Percentiles rank a stretch among this genome's conserved stretches.
phyloP scores from a whole-genome alignment of 2,329 filamentous ascomycete genomes.

The Graphilbum sp. region DNA sequence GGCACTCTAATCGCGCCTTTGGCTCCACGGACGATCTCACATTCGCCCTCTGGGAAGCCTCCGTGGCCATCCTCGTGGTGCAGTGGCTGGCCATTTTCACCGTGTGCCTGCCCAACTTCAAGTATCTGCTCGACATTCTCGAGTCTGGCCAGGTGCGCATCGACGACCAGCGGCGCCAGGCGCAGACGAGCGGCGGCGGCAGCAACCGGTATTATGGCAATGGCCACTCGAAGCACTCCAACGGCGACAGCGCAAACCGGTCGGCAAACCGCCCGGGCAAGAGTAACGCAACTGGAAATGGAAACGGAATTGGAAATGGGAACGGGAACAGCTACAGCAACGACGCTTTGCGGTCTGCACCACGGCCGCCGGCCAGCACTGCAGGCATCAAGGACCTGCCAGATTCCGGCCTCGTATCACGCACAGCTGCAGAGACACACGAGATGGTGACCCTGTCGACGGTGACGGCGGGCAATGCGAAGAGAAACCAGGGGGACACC shows the following conservation, averaged over 20 bases:
- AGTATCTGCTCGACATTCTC: slow-evolving; percentile 1
- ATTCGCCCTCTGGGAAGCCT: slow-evolving; percentile 1
- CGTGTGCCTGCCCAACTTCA: slow-evolving; percentile 4
- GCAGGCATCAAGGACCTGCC: not conserved
- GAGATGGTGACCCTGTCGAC: not conserved
- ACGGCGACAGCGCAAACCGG: not conserved
- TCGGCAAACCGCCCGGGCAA: not conserved
- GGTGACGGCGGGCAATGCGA: not conserved
- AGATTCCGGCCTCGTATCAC: too few species aligned
- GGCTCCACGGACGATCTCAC: not conserved
- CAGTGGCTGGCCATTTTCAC: slow-evolving; percentile 1
- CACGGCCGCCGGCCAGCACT: too few species aligned
- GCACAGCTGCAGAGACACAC: not conserved
- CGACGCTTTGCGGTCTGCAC: too few species aligned
- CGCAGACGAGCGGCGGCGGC: not conserved
- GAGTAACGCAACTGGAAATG: too few species aligned
- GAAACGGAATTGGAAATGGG: too few species aligned
- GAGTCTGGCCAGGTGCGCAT: slow-evolving; percentile 2
- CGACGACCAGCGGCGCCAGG: slow-evolving; percentile 2
- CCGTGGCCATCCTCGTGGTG: not conserved
- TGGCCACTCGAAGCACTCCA: too few species aligned
- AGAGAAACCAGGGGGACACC: too few species aligned
- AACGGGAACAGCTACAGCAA: too few species aligned
- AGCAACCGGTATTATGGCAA: not conserved
- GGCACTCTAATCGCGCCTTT: not conserved